Evolutionary conservation across 495 filamentous ascomycete genomes (phyloP).

Genomic region (Rhizodiscina lignyota): DNA sequence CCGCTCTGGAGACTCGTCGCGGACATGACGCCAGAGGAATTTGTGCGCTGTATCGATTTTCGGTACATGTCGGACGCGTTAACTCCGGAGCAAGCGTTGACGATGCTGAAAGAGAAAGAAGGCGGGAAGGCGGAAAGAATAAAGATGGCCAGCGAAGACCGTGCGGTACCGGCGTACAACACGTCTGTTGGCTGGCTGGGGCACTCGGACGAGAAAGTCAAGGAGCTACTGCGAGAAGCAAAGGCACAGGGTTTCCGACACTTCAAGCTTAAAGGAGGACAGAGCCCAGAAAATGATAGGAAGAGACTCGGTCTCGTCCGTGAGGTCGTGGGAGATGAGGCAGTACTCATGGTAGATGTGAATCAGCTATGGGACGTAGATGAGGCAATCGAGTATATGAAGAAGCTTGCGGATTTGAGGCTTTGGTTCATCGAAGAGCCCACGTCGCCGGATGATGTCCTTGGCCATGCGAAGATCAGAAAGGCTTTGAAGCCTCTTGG

Average conservation of each 20-base stretch:
- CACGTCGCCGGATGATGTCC: slow-evolving; percentile 80
- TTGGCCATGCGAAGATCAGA: slow-evolving; percentile 71
- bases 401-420: slow-evolving; percentile 63
- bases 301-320: slow-evolving; percentile 55
- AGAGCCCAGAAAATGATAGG: slow-evolving; percentile 50
- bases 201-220: slow-evolving; percentile 79
- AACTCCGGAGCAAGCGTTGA: slow-evolving; percentile 67
- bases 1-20: slow-evolving; percentile 83
- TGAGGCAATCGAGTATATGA: slow-evolving; percentile 81
- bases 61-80: slow-evolving; percentile 88
- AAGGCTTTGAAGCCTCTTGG: slow-evolving; percentile 57
- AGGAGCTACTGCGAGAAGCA: slow-evolving; percentile 50
- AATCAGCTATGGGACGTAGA: slow-evolving; percentile 93
- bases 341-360: slow-evolving; percentile 82
- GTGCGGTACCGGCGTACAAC: slow-evolving; percentile 87
- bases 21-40: slow-evolving; percentile 76
- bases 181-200: slow-evolving; percentile 88
- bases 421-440: slow-evolving; percentile 98
- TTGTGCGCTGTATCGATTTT: slow-evolving; percentile 81
- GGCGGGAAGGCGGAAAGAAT: slow-evolving; percentile 49
- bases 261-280: slow-evolving; percentile 88
- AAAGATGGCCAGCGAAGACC: slow-evolving; percentile 47
- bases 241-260: slow-evolving; percentile 60
- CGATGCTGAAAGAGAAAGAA: slow-evolving; percentile 46
- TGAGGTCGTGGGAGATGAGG: slow-evolving; percentile 70